Evolutionary conservation across 345 rosid genomes (phyloP), one percentile per base, ranked within the genome.

Genomic region (Odontarrhena argentea): DNA sequence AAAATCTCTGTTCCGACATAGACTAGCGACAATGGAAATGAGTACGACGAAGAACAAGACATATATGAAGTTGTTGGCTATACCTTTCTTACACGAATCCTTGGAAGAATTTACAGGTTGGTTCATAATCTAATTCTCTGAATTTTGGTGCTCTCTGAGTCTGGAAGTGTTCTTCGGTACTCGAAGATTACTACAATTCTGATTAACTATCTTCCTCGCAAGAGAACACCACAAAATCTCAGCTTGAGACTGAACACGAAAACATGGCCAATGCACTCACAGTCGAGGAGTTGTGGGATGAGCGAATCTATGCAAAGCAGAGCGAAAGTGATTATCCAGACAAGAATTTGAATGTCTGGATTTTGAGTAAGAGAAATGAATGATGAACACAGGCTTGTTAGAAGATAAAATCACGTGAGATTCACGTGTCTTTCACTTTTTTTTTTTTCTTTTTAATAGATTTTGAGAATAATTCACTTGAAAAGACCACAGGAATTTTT

Each of bases 341-440:
- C 5, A 28, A 51, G n/a, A 60, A 13, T 69, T 60, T 60, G 74
- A 69, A 60, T 34, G 67, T 60, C 41, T 4, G 9, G 53, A 55
- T 28, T 59, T 41, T 30, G 66, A 32, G 66, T 35, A 49, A 69
- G 67, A 64, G 15, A 51, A 13, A 15, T 18, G 52, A 60, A 6
- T 34, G 44, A 49, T 42, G 2, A 57, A 60, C 22, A 60, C 22
- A 52, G 44, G 50, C 34, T 48, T 1, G 13, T 24, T 7, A 2
- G 61, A 60, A 44, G 74, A 70, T 70, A 70, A 53, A 44, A 4
- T 70, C 74, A 70, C 62, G 68, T 70, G 74, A 69, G 47, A 0
- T 0, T 43, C 74, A 69, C 67, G 54, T 60, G 67, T 60, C 26
- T 24, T 34, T 51, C 45, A 28, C 45, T 0, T 46, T 3, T 8